These are phyloP conservation scores for Cytauxzoon felis DNA, from an alignment of 169 alveolate species.

Conservation along the genomic window DNA sequence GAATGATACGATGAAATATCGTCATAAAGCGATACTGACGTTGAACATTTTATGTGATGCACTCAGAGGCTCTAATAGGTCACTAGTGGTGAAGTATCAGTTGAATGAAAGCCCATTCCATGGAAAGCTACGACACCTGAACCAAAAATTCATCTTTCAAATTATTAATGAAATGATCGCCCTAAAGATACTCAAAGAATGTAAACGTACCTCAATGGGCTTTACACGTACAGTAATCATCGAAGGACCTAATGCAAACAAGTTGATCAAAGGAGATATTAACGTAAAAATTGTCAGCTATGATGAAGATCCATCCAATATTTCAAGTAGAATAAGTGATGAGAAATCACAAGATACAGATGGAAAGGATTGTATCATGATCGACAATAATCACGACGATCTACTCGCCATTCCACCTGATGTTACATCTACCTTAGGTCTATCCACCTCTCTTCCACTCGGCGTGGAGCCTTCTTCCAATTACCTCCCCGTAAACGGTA, in stretches of 20 bases:
- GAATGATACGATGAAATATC: constrained; percentile 14
- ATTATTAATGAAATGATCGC: constrained; percentile 43
- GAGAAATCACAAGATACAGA: too few relatives aligned
- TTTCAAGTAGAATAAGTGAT: too few relatives aligned
- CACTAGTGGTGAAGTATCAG: constrained; percentile 22
- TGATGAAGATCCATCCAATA: constrained; percentile 1
- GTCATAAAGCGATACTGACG: constrained; percentile 40
- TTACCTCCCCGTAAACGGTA: too few relatives aligned
- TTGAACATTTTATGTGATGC: constrained; percentile 51
- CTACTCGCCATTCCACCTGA: too few relatives aligned
- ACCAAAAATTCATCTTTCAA: constrained; percentile 24
- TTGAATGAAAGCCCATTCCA: constrained; percentile 33
- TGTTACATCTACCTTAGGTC: too few relatives aligned
- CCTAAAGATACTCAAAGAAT: constrained; percentile 27
- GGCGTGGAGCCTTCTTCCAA: too few relatives aligned
- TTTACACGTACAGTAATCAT: constrained; percentile 54
- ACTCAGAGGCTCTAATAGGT: constrained; percentile 46
- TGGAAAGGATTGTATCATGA: too few relatives aligned
- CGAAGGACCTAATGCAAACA: constrained; percentile 18
- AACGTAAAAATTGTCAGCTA: constrained; percentile 18
- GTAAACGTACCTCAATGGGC: constrained; percentile 29
- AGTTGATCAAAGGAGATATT: constrained; percentile 6
- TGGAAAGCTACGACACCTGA: constrained; percentile 25
- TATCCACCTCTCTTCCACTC: too few relatives aligned
- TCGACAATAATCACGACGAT: too few relatives aligned